These are phyloP conservation scores for Wickerhamomyces canadensis DNA, from an alignment of 805 yeast genomes.

Conservation along the genomic window DNA sequence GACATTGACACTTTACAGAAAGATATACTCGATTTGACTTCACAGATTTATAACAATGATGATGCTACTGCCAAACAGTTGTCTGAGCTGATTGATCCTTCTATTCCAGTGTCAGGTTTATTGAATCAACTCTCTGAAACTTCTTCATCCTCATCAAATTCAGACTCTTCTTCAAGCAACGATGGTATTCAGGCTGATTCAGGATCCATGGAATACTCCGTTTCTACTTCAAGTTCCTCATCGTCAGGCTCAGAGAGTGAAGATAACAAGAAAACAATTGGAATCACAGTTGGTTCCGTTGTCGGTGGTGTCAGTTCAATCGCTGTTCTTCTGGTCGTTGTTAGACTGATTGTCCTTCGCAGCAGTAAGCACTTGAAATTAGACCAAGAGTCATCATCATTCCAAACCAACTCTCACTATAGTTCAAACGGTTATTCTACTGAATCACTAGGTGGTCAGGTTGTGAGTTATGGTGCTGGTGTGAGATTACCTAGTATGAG, in stretches of 20 bases:
- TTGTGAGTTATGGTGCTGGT: slow-evolving; percentile 20
- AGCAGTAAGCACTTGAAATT: slow-evolving; percentile 13
- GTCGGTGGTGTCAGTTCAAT: slow-evolving; percentile 69
- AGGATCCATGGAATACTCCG: slow-evolving; percentile 28
- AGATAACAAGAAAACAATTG: slow-evolving; percentile 48
- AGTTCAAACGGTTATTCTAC: slow-evolving; percentile 3
- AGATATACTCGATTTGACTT: slow-evolving; percentile 43
- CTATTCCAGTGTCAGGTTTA: slow-evolving; percentile 53
- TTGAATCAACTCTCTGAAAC: slow-evolving; percentile 6
- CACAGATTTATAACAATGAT: slow-evolving; percentile 56
- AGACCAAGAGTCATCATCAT: slow-evolving; percentile 13
- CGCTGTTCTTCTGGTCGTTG: slow-evolving; percentile 49
- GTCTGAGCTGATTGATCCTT: slow-evolving; percentile 66
- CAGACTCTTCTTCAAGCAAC: neutral
- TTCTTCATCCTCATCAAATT: slow-evolving; percentile 14
- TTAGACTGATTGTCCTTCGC: slow-evolving; percentile 39
- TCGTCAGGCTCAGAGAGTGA: slow-evolving; percentile 10
- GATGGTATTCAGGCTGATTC: slow-evolving; percentile 14
- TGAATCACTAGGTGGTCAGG: slow-evolving; percentile 14
- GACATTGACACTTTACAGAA: slow-evolving; percentile 44
- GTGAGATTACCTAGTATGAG: slow-evolving; percentile 11
- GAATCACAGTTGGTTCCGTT: slow-evolving; percentile 78
- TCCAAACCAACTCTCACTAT: slow-evolving; percentile 4
- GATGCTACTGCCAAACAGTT: slow-evolving; percentile 49
- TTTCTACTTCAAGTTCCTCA: slow-evolving; percentile 16